These are phyloP conservation scores for Syzygium malaccense DNA, from an alignment of 441 rosid genomes.

Conservation along the genomic window DNA sequence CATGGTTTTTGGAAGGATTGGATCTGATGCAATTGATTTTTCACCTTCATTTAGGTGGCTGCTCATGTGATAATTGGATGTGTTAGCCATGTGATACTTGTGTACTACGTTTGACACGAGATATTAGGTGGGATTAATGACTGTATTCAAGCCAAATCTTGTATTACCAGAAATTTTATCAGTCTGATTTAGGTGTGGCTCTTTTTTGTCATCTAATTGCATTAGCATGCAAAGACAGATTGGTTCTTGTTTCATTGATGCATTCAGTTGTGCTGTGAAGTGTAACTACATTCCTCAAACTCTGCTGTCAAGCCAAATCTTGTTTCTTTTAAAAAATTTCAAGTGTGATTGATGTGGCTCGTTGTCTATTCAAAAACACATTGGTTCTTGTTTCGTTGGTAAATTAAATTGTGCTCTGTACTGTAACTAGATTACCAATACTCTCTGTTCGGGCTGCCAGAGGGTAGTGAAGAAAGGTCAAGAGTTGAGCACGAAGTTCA, in stretches of 20 bases:
- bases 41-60: background rate
- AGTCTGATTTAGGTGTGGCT: background rate
- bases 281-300: background rate
- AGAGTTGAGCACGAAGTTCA: constrained; percentile 81
- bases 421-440: constrained; percentile 64
- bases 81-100: background rate
- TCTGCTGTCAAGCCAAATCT: background rate
- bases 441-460: constrained; percentile 73
- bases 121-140: background rate
- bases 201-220: background rate
- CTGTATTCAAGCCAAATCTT: background rate
- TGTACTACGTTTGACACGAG: background rate
- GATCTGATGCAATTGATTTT: background rate
- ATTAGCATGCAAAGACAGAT: background rate
- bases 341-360: background rate
- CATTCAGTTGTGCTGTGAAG: background rate
- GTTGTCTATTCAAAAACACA: background rate
- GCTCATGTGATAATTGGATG: background rate
- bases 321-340: background rate
- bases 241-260: background rate
- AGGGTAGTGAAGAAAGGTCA: constrained; percentile 62
- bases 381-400: background rate
- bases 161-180: background rate
- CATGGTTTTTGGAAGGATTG: background rate
- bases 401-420: background rate